phyloP scores from a whole-genome alignment of 2,329 filamentous ascomycete genomes.

The Diaporthe destruens region DNA sequence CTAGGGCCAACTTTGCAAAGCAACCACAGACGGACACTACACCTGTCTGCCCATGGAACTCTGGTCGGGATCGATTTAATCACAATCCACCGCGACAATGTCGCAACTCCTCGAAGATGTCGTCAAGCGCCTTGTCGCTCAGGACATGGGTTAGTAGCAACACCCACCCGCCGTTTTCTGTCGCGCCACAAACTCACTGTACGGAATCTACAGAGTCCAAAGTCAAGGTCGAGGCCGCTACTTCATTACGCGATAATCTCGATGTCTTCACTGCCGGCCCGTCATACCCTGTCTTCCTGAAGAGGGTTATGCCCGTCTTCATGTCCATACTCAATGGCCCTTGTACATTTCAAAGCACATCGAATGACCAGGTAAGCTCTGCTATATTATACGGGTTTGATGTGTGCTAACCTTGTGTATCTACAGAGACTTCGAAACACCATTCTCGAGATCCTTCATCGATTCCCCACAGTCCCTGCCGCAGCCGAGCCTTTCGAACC shows the following conservation, averaged over 20 bases:
- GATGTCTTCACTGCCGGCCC: conserved; percentile 86
- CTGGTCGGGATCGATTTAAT: conserved; percentile 11
- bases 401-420: conserved; percentile 44
- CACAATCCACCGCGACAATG: conserved; percentile 66
- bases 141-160: conserved; percentile 64
- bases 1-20: neutral
- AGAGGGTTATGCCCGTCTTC: conserved; percentile 91
- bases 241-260: conserved; percentile 89
- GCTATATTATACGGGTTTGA: conserved; percentile 1
- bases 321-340: conserved; percentile 85
- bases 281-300: conserved; percentile 84
- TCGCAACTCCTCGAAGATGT: conserved; percentile 73
- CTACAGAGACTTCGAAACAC: conserved; percentile 87
- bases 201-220: conserved; percentile 74
- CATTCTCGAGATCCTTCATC: conserved; percentile 93
- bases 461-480: conserved; percentile 78
- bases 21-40: neutral
- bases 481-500: conserved; percentile 86
- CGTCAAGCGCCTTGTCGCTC: conserved; percentile 69
- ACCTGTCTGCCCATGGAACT: conserved; percentile 41
- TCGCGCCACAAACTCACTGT: conserved; percentile 40
- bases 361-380: conserved; percentile 81
- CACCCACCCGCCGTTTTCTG: neutral
- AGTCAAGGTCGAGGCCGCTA: conserved; percentile 83
- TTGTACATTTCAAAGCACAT: conserved; percentile 91